Conservation (phyloP, 345 rosid genomes). For the Gossypium bickii region DNA sequence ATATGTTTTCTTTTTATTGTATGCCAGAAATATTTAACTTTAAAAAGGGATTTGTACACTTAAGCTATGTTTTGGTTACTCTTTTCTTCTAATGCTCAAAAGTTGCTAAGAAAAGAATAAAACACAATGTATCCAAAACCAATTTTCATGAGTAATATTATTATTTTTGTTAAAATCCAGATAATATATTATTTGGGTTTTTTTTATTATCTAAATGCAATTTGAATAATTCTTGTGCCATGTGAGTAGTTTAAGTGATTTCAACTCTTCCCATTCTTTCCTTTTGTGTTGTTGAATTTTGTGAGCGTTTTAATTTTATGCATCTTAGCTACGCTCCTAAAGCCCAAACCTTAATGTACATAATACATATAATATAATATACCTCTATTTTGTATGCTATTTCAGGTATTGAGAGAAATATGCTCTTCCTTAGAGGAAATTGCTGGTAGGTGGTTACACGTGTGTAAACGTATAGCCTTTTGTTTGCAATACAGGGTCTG, state of each 20-base stretch:
- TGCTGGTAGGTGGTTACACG: not conserved
- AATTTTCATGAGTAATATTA: not conserved
- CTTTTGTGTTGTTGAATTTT: not conserved
- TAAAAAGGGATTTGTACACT: not conserved
- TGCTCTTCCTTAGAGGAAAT: not conserved
- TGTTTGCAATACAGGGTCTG: slow-evolving; percentile 3
- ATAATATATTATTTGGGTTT: too few species aligned
- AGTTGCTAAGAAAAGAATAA: not conserved
- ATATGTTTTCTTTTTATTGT: not conserved
- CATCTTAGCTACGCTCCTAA: not conserved
- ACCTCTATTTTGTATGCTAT: not conserved
- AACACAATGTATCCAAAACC: not conserved
- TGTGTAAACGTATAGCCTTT: slow-evolving; percentile 14
- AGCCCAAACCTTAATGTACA: not conserved
- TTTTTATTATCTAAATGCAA: not conserved
- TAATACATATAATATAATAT: not conserved
- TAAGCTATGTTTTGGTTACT: not conserved
- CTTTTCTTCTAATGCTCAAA: not conserved
- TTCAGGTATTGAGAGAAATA: slow-evolving; percentile 14
- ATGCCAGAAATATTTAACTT: not conserved
- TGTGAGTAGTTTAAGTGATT: not conserved
- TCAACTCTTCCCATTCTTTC: not conserved
- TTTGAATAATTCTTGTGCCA: not conserved
- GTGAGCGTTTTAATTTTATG: not conserved
- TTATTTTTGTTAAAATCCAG: not conserved